These are phyloP conservation scores for Crithidia sp. DNA, from an alignment of 208 protist genomes.

Conservation along the genomic window DNA sequence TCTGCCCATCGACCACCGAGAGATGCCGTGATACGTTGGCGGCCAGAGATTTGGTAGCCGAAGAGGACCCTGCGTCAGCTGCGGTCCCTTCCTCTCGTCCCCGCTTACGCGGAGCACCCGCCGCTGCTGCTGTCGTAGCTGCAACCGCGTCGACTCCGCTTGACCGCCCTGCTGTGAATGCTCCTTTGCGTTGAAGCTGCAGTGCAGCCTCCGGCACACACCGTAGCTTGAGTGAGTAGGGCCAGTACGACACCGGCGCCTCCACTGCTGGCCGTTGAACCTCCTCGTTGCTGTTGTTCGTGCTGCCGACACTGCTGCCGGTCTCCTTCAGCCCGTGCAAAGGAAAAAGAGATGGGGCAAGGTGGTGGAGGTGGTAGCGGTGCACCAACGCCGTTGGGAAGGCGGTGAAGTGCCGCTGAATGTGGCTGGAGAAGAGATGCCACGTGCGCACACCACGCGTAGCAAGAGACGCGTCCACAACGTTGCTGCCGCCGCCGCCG, in stretches of 20 bases:
- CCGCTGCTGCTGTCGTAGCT: neutral
- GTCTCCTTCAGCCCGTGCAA: slow-evolving; percentile 2
- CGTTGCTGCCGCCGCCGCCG: neutral
- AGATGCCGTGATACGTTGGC: neutral
- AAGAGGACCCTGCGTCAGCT: too few relatives aligned
- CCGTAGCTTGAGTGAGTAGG: slow-evolving; percentile 60
- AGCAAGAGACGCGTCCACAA: too few relatives aligned
- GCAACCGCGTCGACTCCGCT: neutral
- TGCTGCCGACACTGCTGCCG: neutral
- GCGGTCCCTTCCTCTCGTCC: neutral
- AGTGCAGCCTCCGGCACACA: slow-evolving; percentile 39
- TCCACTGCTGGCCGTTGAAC: neutral
- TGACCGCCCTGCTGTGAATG: neutral
- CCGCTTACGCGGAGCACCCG: neutral
- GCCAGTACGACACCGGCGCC: slow-evolving; percentile 35
- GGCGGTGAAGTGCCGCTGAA: slow-evolving; percentile 62
- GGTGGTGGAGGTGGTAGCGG: slow-evolving; percentile 75
- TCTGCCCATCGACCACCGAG: slow-evolving; percentile 10
- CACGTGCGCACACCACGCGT: slow-evolving; percentile 22
- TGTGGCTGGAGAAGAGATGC: slow-evolving; percentile 68
- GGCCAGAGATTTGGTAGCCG: neutral
- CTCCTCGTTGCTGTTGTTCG: too few relatives aligned
- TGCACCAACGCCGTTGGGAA: slow-evolving; percentile 86
- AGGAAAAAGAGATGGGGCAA: slow-evolving; percentile 73
- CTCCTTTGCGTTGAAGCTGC: neutral